Evolutionary conservation across 345 rosid species (phyloP).

Genomic region (Rhodomyrtus tomentosa): DNA sequence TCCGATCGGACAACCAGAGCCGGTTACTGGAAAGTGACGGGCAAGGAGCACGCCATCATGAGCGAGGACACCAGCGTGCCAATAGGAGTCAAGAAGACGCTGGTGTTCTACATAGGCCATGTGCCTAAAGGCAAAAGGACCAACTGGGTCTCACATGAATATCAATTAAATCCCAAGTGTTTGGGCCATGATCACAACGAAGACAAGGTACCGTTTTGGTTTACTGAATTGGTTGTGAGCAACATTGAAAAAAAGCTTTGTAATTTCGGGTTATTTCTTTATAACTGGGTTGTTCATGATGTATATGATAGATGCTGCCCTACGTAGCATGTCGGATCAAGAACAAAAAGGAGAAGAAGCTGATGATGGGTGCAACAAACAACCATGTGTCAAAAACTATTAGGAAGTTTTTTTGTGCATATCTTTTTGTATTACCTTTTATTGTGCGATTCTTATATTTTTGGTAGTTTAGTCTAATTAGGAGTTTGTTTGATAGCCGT

Average conservation of each 20-base stretch:
- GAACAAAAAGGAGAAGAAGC: background rate
- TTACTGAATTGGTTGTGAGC: background rate
- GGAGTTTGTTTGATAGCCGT: too few relatives aligned
- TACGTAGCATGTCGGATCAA: background rate
- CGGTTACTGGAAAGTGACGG: conserved; percentile 54
- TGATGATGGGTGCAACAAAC: background rate
- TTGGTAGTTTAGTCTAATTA: too few relatives aligned
- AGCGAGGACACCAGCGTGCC: background rate
- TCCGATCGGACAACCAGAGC: conserved; percentile 9
- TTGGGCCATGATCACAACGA: conserved; percentile 2
- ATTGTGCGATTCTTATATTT: too few relatives aligned
- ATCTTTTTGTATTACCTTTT: too few relatives aligned
- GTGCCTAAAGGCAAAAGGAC: conserved; percentile 1
- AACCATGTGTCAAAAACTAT: background rate
- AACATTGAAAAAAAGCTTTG: background rate
- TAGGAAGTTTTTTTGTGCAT: too few relatives aligned
- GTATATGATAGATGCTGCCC: background rate
- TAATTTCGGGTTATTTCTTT: background rate
- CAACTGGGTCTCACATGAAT: conserved; percentile 31
- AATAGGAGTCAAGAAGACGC: conserved; percentile 29
- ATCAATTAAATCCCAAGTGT: background rate
- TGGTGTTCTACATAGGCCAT: conserved; percentile 18
- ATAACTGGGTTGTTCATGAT: background rate
- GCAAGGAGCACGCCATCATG: conserved; percentile 7
- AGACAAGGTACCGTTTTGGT: background rate